Percentiles rank a stretch among this genome's conserved stretches.
Evolutionary conservation across 768 basidiomycete genomes (phyloP).

Genomic region (Mycena belliarum): DNA sequence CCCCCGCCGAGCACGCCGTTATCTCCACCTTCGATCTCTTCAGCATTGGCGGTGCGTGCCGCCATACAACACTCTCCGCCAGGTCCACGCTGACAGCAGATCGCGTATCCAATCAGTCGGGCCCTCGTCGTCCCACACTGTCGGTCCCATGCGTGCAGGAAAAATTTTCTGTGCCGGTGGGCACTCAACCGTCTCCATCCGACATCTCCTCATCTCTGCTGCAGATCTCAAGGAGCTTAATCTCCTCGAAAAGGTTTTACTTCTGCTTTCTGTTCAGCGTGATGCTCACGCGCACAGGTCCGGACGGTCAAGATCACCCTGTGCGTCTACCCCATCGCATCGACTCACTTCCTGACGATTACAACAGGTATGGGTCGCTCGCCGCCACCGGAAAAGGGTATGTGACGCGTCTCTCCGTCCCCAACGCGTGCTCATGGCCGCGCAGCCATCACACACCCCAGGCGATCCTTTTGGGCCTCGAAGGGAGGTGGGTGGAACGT

Average conservation of each 20-base stretch:
- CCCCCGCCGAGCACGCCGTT: constrained; percentile 73
- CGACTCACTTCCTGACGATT: not conserved
- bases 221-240: constrained; percentile 66
- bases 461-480: constrained; percentile 80
- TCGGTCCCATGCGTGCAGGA: constrained; percentile 80
- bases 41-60: constrained; percentile 71
- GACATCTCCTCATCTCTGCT: not conserved
- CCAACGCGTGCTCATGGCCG: constrained; percentile 1
- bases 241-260: constrained; percentile 64
- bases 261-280: not conserved
- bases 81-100: constrained; percentile 4
- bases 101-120: constrained; percentile 45
- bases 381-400: constrained; percentile 93
- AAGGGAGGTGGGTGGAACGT: constrained; percentile 42
- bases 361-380: constrained; percentile 78
- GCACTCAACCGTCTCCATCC: not conserved
- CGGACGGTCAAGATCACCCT: constrained; percentile 82
- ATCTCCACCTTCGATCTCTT: constrained; percentile 94
- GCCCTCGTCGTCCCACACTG: constrained; percentile 53
- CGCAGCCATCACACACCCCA: constrained; percentile 84
- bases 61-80: not conserved
- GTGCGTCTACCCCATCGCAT: constrained; percentile 34
- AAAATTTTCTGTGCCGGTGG: constrained; percentile 61
- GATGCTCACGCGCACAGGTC: constrained; percentile 46
- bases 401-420: not conserved